A percentile compares a stretch with the other conserved stretches of the same genome.
Evolutionary conservation across 371 early-diverging fungal genomes (phyloP).

Genomic region (Rhizopus sp.): DNA sequence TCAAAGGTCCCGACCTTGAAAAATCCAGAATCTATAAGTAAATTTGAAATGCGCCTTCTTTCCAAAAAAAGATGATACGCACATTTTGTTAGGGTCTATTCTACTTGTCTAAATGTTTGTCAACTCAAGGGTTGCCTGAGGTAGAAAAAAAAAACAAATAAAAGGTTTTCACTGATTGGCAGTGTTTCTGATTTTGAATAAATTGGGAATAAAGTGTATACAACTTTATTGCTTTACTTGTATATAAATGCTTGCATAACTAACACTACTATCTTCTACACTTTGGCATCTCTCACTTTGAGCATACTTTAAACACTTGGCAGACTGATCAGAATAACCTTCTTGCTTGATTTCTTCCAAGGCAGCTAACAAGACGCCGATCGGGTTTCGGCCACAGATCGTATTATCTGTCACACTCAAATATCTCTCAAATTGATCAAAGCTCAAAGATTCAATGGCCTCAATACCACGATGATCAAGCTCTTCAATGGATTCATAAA

Average conservation of each 20-base stretch:
- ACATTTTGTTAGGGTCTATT: no score
- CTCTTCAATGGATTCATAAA: constrained; percentile 71
- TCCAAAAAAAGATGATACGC: no score
- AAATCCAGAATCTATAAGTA: no score
- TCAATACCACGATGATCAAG: constrained; percentile 86
- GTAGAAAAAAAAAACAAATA: no score
- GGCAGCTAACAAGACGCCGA: constrained; percentile 77
- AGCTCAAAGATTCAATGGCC: constrained; percentile 64
- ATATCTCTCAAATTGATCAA: constrained; percentile 67
- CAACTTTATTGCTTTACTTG: background rate
- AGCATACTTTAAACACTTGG: constrained; percentile 79
- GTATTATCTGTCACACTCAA: constrained; percentile 80
- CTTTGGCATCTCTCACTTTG: constrained; percentile 69
- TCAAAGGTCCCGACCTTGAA: no score
- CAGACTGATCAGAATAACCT: constrained; percentile 1
- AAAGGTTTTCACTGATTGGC: no score
- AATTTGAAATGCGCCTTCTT: no score
- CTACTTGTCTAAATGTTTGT: no score
- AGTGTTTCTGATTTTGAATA: no score
- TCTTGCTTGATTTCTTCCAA: constrained; percentile 32
- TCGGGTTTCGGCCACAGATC: constrained; percentile 93
- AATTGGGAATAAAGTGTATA: no score
- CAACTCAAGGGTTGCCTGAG: no score
- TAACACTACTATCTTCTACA: constrained; percentile 70
- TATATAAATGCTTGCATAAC: constrained; percentile 64